Conservation (phyloP, 2,329 filamentous ascomycete genomes). For the Ceratocystis alfenasii region DNA sequence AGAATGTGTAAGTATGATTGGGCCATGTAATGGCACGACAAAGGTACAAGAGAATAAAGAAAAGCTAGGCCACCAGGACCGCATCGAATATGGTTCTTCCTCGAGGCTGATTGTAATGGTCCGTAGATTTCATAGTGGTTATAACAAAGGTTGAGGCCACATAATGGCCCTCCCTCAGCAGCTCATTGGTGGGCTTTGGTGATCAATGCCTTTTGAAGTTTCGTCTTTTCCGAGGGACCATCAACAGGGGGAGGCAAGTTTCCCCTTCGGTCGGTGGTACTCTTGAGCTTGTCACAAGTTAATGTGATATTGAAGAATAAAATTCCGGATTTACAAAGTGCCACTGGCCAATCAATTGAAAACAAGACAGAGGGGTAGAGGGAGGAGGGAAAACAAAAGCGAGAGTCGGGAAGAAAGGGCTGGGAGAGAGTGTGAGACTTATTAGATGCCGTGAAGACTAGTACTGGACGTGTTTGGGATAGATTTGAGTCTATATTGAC, state of each 20-base stretch:
- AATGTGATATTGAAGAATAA: too few relatives aligned
- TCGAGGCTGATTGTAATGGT: neutral
- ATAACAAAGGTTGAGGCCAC: neutral
- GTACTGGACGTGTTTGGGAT: too few relatives aligned
- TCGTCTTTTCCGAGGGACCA: slow-evolving; percentile 2
- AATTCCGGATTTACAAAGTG: too few relatives aligned
- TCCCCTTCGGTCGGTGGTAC: neutral
- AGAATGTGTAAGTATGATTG: too few relatives aligned
- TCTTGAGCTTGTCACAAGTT: neutral
- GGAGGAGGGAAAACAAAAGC: neutral
- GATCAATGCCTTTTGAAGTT: neutral
- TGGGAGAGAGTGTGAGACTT: neutral
- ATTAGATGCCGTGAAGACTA: too few relatives aligned
- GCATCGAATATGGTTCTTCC: too few relatives aligned
- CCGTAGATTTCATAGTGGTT: neutral
- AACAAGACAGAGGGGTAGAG: neutral
- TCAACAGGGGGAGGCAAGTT: neutral
- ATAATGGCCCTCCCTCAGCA: neutral
- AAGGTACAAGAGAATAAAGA: too few relatives aligned
- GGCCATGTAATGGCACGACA: too few relatives aligned
- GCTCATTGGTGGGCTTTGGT: neutral
- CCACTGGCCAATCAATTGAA: too few relatives aligned
- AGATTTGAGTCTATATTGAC: too few relatives aligned
- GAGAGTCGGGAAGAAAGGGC: neutral
- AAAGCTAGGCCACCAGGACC: too few relatives aligned